Conservation (phyloP, 176 grass and related monocot genomes). For the Oryza rufipogon region DNA sequence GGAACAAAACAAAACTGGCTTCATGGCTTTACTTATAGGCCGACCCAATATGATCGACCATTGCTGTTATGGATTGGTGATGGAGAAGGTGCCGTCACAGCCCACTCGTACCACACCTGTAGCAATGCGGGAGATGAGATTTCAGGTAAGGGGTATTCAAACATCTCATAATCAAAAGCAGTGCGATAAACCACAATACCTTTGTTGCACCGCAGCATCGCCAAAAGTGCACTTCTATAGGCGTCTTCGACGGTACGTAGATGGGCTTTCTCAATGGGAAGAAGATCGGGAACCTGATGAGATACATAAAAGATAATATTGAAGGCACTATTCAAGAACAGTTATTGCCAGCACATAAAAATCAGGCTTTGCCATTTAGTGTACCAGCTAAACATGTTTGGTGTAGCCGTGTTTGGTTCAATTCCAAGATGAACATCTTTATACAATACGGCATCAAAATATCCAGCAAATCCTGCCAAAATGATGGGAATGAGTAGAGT, state of each 20-base stretch:
- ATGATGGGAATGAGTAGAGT: conserved; percentile 8
- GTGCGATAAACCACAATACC: conserved; percentile 36
- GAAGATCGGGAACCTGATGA: conserved; percentile 92
- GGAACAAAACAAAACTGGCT: neutral
- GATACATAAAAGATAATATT: neutral
- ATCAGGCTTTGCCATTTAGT: conserved; percentile 5
- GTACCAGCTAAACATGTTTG: conserved; percentile 99
- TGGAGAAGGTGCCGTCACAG: conserved; percentile 62
- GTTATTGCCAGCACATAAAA: conserved; percentile 2
- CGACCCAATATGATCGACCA: conserved; percentile 95
- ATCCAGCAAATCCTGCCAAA: conserved; percentile 92
- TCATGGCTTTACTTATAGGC: conserved; percentile 67
- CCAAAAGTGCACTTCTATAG: conserved; percentile 94
- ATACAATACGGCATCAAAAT: conserved; percentile 87
- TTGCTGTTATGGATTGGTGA: conserved; percentile 91
- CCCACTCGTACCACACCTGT: conserved; percentile 99
- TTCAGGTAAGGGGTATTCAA: neutral
- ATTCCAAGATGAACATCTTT: conserved; percentile 97
- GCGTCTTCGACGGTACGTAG: conserved; percentile 50
- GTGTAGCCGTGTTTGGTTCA: conserved; percentile 86
- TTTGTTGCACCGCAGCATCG: conserved; percentile 76
- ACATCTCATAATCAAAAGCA: neutral
- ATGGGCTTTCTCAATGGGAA: conserved; percentile 90
- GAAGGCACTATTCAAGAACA: neutral
- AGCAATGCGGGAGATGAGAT: conserved; percentile 9